Percentiles rank a stretch among this genome's conserved stretches.
These are phyloP conservation scores for Fusarium penzigii DNA, from an alignment of 2,329 filamentous ascomycete genomes.

Conservation along the genomic window DNA sequence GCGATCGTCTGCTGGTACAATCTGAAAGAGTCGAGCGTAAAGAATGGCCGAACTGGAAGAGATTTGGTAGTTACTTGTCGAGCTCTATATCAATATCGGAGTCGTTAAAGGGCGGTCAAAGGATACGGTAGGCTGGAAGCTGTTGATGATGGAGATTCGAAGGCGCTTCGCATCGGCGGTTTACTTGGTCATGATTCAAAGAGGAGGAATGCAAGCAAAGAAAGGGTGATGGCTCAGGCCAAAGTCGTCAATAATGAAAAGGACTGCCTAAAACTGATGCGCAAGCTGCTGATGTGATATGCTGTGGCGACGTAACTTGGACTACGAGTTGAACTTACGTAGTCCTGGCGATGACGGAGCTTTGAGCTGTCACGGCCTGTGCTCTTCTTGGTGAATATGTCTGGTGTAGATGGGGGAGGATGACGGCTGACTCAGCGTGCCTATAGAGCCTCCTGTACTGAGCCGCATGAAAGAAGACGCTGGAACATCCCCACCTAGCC, in stretches of 20 bases:
- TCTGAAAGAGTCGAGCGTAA: neutral
- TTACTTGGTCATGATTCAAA: neutral
- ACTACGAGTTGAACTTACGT: conserved; percentile 19
- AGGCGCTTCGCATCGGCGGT: neutral
- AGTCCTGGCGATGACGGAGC: conserved; percentile 20
- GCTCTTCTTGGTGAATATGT: neutral
- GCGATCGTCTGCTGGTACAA: neutral
- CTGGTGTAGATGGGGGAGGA: neutral
- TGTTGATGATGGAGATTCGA: neutral
- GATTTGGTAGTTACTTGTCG: neutral
- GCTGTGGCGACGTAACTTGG: conserved; percentile 17
- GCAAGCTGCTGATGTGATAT: conserved; percentile 14
- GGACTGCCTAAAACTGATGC: conserved; percentile 6
- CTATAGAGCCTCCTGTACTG: no score
- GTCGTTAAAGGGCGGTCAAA: neutral
- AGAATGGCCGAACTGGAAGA: neutral
- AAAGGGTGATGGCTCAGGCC: neutral
- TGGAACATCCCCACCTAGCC: no score
- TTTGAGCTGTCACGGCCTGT: conserved; percentile 6
- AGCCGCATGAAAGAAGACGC: no score
- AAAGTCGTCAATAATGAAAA: neutral
- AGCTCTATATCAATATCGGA: neutral
- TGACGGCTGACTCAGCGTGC: neutral
- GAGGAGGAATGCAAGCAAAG: neutral
- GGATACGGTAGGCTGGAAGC: neutral